Conservation (phyloP, 106 monocot species). For the Amphibolis antarctica region DNA sequence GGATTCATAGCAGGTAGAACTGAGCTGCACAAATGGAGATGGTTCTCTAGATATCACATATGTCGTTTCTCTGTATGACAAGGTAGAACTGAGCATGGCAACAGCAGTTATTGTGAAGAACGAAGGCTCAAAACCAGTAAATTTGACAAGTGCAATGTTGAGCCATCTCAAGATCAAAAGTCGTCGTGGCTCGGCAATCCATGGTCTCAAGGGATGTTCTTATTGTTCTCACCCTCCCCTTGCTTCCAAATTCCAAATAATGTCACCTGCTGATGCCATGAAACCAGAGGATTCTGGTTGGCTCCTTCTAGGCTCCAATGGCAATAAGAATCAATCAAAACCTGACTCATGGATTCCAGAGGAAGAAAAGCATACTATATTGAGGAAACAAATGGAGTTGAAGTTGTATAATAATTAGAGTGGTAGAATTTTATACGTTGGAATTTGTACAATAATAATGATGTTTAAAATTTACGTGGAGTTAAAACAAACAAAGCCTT, state of each 20-base stretch:
- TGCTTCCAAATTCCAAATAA: conserved; percentile 38
- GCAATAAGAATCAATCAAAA: neutral
- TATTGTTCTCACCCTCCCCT: conserved; percentile 55
- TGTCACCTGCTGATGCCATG: conserved; percentile 69
- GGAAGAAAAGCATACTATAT: conserved; percentile 41
- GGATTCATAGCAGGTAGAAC: conserved; percentile 40
- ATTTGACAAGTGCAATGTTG: conserved; percentile 53
- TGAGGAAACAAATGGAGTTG: no score
- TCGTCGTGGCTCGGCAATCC: conserved; percentile 39
- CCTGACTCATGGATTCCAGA: conserved; percentile 44
- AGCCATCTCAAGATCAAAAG: conserved; percentile 65
- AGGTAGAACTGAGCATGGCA: conserved; percentile 64
- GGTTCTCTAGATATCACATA: conserved; percentile 67
- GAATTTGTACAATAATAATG: no score
- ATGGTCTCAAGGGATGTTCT: conserved; percentile 64
- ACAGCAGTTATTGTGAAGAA: conserved; percentile 77
- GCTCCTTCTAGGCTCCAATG: conserved; percentile 13
- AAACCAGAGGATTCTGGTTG: conserved; percentile 26
- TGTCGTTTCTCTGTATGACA: conserved; percentile 61
- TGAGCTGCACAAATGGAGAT: conserved; percentile 68
- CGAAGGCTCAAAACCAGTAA: conserved; percentile 35
- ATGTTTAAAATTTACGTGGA: no score
- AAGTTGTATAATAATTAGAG: no score
- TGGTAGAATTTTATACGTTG: no score
- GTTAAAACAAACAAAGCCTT: no score